Conservation (phyloP, 2,329 filamentous ascomycete genomes). For the Lasiodiplodia sp. region DNA sequence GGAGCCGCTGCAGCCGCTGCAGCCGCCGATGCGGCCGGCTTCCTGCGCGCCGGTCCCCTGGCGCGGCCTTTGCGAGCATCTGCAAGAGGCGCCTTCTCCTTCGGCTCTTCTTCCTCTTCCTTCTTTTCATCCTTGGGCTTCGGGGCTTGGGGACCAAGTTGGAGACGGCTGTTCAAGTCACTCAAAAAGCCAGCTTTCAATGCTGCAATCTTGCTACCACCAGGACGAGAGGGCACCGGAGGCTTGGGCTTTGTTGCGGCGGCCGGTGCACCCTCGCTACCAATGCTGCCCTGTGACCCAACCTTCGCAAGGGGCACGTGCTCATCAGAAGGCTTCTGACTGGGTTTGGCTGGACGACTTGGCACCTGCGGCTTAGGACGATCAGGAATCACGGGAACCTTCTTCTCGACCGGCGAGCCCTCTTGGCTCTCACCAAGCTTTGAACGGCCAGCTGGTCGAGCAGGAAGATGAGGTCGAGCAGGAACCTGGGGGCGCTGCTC, state of each 20-base stretch:
- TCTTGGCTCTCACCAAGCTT: conserved; percentile 32
- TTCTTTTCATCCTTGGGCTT: conserved; percentile 77
- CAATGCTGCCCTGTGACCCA: conserved; percentile 36
- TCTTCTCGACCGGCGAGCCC: conserved; percentile 59
- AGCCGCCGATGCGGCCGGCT: conserved; percentile 58
- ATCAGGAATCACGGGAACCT: conserved; percentile 60
- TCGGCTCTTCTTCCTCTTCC: conserved; percentile 56
- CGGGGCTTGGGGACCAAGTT: conserved; percentile 80
- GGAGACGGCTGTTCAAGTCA: conserved; percentile 88
- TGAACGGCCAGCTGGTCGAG: conserved; percentile 40
- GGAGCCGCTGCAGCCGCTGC: conserved; percentile 45
- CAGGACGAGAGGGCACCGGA: conserved; percentile 77
- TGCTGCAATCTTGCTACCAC: conserved; percentile 86
- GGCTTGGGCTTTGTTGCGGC: conserved; percentile 76
- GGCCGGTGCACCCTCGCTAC: conserved; percentile 50
- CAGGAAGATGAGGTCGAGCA: conserved; percentile 41
- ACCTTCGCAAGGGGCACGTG: conserved; percentile 47
- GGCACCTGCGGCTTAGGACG: conserved; percentile 71
- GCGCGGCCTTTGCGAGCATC: conserved; percentile 93
- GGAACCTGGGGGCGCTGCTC: conserved; percentile 35
- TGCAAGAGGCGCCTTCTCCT: conserved; percentile 78
- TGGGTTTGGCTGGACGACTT: conserved; percentile 63
- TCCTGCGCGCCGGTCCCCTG: conserved; percentile 82
- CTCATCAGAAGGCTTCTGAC: conserved; percentile 39
- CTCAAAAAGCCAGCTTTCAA: conserved; percentile 92